A percentile compares a stretch with the other conserved stretches of the same genome.
These are phyloP conservation scores for Fusarium chaquense DNA, from an alignment of 2,329 filamentous ascomycete species.

Conservation along the genomic window DNA sequence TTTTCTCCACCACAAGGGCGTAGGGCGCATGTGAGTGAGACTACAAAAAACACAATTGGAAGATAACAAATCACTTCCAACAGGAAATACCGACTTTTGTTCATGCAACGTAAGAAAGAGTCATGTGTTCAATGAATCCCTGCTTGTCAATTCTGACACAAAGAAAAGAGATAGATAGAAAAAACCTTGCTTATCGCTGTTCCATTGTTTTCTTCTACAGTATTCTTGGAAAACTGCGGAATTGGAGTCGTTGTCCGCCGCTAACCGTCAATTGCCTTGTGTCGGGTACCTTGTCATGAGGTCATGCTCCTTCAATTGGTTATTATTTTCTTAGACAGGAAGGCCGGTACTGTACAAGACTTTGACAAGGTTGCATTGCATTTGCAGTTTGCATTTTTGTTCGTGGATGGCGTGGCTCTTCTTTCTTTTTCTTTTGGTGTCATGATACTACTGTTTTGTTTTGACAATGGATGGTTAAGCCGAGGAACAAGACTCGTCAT, in stretches of 20 bases:
- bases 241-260: constrained; percentile 34
- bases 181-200: neutral
- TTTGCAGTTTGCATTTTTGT: constrained; percentile 1
- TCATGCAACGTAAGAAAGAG: constrained; percentile 1
- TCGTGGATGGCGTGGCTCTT: constrained; percentile 14
- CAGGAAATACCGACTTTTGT: neutral
- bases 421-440: neutral
- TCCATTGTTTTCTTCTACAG: neutral
- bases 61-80: neutral
- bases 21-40: neutral
- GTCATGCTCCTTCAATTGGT: constrained; percentile 12
- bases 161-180: neutral
- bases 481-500: constrained; percentile 2
- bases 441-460: constrained; percentile 16
- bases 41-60: no score
- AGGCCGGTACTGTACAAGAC: neutral
- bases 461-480: neutral
- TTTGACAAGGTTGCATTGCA: constrained; percentile 31
- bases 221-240: constrained; percentile 34
- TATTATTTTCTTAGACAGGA: neutral
- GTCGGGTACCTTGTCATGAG: constrained; percentile 17
- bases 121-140: constrained; percentile 27
- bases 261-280: constrained; percentile 47
- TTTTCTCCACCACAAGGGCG: constrained; percentile 28
- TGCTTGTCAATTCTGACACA: constrained; percentile 32